Evolutionary conservation across 2,329 filamentous ascomycete genomes (phyloP), one percentile per base, ranked within the genome.

Genomic region (Polytolypa hystricis): DNA sequence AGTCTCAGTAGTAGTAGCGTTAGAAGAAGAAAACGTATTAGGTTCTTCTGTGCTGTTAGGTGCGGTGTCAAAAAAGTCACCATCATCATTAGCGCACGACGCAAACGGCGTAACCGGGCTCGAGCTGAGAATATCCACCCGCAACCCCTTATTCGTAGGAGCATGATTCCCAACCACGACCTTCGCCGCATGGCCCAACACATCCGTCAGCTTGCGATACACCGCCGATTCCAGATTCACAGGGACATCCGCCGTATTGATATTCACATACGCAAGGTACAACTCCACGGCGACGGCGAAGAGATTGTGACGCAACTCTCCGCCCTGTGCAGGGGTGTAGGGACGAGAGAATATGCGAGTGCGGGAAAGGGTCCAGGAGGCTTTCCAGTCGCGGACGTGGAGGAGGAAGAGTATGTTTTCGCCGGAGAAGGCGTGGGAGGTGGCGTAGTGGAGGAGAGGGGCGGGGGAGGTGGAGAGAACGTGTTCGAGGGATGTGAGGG

Each of bases 381-480:
- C 47, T 47, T 69, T 73, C 70, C 72, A 79, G 39, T 66, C 62
- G 3, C 64, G 60, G 9, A 78, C 70, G 26, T 65, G 60, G 9
- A 66, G 68, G n/a, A 80, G 53, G 49, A 80, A 80, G 29, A 74
- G 66, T 40, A 80, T 73, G 48, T 81, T 81, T 51, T 81, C 77
- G 9, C 73, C 76, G 0, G 74, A 79, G 50, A 80, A 79, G 47
- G 80, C 76, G 18, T 70, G 66, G 5, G 69, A 62, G 0, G 74
- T 74, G 0, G 76, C 75, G 49, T 77, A 81, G 30, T 71, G 57
- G 35, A 77, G 70, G 0, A 81, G 62, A 0, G 71, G 67, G 8
- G 65, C 59, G 0, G 72, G 67, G 48, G 78, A 74, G 29, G 67
- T 64, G 37, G 63, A 58, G 0, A 81, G 57, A 2, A 72, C 70